These are phyloP conservation scores for Orbilia javanica DNA, from an alignment of 2,329 filamentous ascomycete species.

Conservation along the genomic window DNA sequence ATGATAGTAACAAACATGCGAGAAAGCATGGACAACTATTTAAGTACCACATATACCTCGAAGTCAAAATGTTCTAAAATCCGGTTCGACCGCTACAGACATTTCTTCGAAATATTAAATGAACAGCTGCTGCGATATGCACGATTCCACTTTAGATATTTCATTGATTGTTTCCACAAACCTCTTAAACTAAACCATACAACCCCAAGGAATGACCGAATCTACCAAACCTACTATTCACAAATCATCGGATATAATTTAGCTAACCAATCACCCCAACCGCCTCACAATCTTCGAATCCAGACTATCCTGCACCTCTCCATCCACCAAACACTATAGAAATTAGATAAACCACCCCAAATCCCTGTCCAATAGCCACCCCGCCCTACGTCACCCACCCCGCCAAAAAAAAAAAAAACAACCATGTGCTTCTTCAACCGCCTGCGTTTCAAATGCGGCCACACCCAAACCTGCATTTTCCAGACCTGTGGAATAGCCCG, in stretches of 20 bases:
- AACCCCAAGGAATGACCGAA: too few relatives aligned
- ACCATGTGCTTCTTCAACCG: constrained; percentile 57
- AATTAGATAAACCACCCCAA: too few relatives aligned
- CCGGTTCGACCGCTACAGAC: constrained; percentile 22
- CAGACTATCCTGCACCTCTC: neutral
- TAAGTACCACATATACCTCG: neutral
- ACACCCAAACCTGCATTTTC: constrained; percentile 52
- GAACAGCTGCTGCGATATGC: neutral
- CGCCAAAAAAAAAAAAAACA: neutral
- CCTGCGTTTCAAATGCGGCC: constrained; percentile 56
- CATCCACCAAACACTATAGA: too few relatives aligned
- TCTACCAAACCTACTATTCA: too few relatives aligned
- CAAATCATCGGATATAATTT: too few relatives aligned
- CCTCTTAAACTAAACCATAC: neutral
- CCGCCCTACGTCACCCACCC: too few relatives aligned
- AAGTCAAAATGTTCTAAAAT: neutral
- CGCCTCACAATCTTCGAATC: too few relatives aligned
- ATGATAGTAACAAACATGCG: neutral
- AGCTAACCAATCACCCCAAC: too few relatives aligned
- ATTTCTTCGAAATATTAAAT: too few relatives aligned
- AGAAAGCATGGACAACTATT: neutral
- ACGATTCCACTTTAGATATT: neutral
- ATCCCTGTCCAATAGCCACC: too few relatives aligned
- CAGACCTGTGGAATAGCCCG: constrained; percentile 38
- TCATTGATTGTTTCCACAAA: neutral